phyloP scores from a whole-genome alignment of 108 stramenopile species.

The Nitzschia sp. region DNA sequence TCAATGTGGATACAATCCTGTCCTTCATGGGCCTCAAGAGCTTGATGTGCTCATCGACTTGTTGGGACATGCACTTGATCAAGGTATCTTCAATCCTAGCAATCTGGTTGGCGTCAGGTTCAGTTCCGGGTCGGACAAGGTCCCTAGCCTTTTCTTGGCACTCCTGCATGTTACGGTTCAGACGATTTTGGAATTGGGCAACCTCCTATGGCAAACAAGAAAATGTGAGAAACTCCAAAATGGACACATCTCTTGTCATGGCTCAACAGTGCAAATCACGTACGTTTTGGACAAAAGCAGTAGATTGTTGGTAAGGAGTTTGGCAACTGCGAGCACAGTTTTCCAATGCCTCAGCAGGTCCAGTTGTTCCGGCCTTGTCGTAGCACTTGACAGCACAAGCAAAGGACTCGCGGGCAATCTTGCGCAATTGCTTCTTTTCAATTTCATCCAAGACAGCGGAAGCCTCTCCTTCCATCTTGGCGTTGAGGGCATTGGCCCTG shows the following conservation, averaged over 20 bases:
- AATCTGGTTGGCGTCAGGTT: slow-evolving; percentile 68
- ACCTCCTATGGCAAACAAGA: slow-evolving; percentile 48
- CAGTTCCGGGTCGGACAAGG: slow-evolving; percentile 68
- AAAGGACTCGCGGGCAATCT: slow-evolving; percentile 64
- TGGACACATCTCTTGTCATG: neutral
- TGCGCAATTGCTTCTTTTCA: slow-evolving; percentile 55
- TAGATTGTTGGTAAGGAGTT: slow-evolving; percentile 69
- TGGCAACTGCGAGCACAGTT: slow-evolving; percentile 74
- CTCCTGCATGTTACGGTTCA: slow-evolving; percentile 78
- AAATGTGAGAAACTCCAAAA: neutral
- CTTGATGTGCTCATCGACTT: slow-evolving; percentile 66
- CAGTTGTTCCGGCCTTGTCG: slow-evolving; percentile 74
- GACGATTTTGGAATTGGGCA: slow-evolving; percentile 75
- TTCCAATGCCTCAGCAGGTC: slow-evolving; percentile 64
- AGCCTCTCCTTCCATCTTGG: slow-evolving; percentile 70
- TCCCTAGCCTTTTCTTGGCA: slow-evolving; percentile 85
- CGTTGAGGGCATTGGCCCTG: slow-evolving; percentile 65
- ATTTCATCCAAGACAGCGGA: slow-evolving; percentile 61
- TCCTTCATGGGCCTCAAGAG: slow-evolving; percentile 79
- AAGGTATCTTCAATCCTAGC: slow-evolving; percentile 62
- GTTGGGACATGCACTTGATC: slow-evolving; percentile 66
- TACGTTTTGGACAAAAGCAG: slow-evolving; percentile 62
- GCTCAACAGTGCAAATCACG: neutral
- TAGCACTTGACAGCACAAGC: slow-evolving; percentile 59
- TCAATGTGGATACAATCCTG: slow-evolving; percentile 53